Conservation (phyloP, 78 protist species). For the Cavenderia fasciculata region DNA sequence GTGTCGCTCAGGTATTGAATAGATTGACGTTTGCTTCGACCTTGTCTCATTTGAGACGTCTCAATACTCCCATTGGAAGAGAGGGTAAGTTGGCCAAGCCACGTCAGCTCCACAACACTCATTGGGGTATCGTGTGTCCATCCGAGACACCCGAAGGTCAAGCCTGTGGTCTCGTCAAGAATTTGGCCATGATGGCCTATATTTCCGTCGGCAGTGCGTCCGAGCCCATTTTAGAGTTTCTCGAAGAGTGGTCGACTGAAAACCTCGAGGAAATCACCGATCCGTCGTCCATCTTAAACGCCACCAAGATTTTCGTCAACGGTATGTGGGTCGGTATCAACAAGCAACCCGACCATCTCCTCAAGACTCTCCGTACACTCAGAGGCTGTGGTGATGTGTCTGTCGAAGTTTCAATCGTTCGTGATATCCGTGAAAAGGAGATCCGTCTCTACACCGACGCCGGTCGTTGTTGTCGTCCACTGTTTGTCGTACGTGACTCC, state of each 20-base stretch:
- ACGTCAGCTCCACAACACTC: conserved; percentile 99
- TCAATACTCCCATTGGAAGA: conserved; percentile 97
- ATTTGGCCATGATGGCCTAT: conserved; percentile 96
- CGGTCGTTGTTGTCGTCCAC: conserved; percentile 98
- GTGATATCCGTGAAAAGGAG: conserved; percentile 93
- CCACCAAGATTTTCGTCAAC: conserved; percentile 98
- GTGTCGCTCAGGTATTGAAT: conserved; percentile 96
- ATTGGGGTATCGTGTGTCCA: conserved; percentile 99
- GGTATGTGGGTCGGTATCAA: conserved; percentile 99
- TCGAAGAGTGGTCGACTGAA: conserved; percentile 85
- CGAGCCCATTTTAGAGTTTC: conserved; percentile 59
- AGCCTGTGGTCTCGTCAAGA: conserved; percentile 98
- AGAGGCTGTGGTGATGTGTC: conserved; percentile 85
- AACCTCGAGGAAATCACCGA: conserved; percentile 84
- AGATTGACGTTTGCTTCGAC: conserved; percentile 97
- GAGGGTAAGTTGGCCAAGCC: conserved; percentile 97
- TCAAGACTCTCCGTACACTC: conserved; percentile 79
- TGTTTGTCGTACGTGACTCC: conserved; percentile 91
- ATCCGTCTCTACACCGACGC: conserved; percentile 92
- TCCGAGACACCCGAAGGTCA: conserved; percentile 99
- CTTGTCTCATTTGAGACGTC: conserved; percentile 97
- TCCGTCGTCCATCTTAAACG: conserved; percentile 24
- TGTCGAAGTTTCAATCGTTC: conserved; percentile 89
- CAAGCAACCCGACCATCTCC: conserved; percentile 87
- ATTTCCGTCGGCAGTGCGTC: conserved; percentile 92